phyloP scores from a whole-genome alignment of 2,329 filamentous ascomycete species.

The Claviceps citrina region DNA sequence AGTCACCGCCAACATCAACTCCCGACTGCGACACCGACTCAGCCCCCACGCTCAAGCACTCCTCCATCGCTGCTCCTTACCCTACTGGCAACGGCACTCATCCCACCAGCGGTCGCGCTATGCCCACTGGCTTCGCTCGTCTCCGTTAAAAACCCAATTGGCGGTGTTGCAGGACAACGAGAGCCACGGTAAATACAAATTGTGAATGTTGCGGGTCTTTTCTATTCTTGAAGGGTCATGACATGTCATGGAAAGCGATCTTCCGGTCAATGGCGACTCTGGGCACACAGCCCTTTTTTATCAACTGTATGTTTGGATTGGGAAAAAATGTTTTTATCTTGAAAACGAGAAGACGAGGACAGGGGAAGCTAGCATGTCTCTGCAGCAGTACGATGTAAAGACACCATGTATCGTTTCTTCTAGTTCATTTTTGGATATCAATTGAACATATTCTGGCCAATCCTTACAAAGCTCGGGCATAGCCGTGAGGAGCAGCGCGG shows the following conservation, averaged over 20 bases:
- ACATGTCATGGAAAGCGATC: background rate
- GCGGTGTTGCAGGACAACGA: constrained; percentile 4
- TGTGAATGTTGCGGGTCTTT: background rate
- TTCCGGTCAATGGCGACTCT: background rate
- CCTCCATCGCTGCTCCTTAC: constrained; percentile 26
- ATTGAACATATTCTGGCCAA: background rate
- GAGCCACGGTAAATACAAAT: background rate
- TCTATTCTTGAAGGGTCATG: background rate
- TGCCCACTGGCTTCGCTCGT: constrained; percentile 21
- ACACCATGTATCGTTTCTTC: background rate
- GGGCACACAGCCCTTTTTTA: background rate
- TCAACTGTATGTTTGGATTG: background rate
- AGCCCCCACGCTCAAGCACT: constrained; percentile 14
- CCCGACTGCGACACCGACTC: constrained; percentile 10
- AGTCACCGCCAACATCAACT: no score
- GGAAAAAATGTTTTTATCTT: background rate
- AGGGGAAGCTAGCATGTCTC: background rate
- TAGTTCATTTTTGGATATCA: constrained; percentile 1
- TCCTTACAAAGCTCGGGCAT: no score
- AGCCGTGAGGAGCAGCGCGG: no score
- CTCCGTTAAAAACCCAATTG: constrained; percentile 13
- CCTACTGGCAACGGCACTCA: constrained; percentile 24
- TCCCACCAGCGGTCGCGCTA: constrained; percentile 16
- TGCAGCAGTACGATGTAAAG: background rate
- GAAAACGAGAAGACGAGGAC: background rate